Percentiles rank a stretch among this genome's conserved stretches.
Evolutionary conservation across 1,284 basidiomycete genomes (phyloP).

Genomic region (Thecaphora thlaspeos): DNA sequence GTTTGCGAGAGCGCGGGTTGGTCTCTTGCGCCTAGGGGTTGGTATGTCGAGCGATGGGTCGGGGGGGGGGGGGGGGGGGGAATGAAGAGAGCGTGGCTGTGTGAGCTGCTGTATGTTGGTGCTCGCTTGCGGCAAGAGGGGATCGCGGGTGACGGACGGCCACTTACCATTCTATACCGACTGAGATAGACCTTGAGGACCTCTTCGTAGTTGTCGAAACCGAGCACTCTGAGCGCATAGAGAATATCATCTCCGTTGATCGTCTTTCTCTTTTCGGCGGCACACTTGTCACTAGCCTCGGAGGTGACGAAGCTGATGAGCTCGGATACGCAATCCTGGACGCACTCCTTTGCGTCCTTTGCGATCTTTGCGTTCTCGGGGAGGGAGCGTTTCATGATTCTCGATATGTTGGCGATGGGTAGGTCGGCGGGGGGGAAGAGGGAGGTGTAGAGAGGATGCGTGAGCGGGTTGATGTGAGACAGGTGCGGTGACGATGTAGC

Average conservation of each 20-base stretch:
- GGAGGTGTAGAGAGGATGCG: conserved; percentile 19
- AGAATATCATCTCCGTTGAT: conserved; percentile 84
- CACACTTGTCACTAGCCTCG: conserved; percentile 83
- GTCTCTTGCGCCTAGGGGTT: not conserved
- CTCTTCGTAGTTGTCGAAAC: conserved; percentile 93
- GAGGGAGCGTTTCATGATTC: conserved; percentile 88
- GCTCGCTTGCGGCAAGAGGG: too few relatives aligned
- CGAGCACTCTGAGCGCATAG: conserved; percentile 80
- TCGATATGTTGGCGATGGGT: conserved; percentile 83
- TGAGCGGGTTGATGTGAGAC: conserved; percentile 5
- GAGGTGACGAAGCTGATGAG: conserved; percentile 93
- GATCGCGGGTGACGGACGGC: conserved; percentile 1
- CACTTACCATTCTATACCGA: conserved; percentile 61
- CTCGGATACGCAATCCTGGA: conserved; percentile 93
- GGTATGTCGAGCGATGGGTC: not conserved
- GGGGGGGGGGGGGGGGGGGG: too few relatives aligned
- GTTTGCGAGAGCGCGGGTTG: not conserved
- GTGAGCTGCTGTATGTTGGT: too few relatives aligned
- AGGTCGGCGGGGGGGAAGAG: conserved; percentile 40
- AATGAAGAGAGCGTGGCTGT: too few relatives aligned
- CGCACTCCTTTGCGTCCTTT: conserved; percentile 93
- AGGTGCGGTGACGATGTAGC: not conserved
- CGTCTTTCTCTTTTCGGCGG: conserved; percentile 79
- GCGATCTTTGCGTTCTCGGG: conserved; percentile 92
- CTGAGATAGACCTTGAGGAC: conserved; percentile 83